A percentile compares a stretch with the other conserved stretches of the same genome.
Conservation (phyloP, 306 rosid genomes). For the Vigna angularis region DNA sequence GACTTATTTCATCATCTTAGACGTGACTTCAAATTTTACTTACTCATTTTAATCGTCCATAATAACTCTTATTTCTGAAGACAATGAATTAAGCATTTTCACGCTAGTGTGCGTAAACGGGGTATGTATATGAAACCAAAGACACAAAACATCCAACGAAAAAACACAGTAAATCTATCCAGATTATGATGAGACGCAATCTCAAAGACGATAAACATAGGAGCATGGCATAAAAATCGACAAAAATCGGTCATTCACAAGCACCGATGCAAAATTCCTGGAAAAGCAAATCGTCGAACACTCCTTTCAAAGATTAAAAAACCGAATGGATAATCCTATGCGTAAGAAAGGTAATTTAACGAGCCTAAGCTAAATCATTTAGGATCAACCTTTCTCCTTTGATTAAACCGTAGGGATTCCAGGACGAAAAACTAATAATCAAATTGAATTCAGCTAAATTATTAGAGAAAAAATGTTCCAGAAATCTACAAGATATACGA, state of each 20-base stretch:
- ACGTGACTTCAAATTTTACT: neutral
- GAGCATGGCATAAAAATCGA: neutral
- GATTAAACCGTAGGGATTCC: neutral
- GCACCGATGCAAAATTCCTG: neutral
- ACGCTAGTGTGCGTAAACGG: neutral
- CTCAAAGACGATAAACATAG: neutral
- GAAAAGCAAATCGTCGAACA: neutral
- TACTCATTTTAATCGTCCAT: slow-evolving; percentile 1
- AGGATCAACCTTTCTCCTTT: neutral
- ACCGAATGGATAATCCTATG: neutral
- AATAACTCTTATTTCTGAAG: neutral
- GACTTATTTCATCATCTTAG: neutral
- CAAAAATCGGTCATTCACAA: neutral
- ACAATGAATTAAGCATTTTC: neutral
- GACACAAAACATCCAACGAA: neutral
- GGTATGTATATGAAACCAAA: neutral
- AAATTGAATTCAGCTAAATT: neutral
- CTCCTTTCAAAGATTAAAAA: neutral
- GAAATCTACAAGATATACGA: neutral
- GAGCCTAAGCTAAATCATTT: slow-evolving; percentile 8
- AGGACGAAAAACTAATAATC: neutral
- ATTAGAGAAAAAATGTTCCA: neutral
- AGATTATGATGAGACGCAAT: neutral
- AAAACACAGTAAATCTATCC: neutral
- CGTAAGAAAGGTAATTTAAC: neutral